Conservation (phyloP, 2,329 filamentous ascomycete genomes). For the Paecilomyces fulvus region DNA sequence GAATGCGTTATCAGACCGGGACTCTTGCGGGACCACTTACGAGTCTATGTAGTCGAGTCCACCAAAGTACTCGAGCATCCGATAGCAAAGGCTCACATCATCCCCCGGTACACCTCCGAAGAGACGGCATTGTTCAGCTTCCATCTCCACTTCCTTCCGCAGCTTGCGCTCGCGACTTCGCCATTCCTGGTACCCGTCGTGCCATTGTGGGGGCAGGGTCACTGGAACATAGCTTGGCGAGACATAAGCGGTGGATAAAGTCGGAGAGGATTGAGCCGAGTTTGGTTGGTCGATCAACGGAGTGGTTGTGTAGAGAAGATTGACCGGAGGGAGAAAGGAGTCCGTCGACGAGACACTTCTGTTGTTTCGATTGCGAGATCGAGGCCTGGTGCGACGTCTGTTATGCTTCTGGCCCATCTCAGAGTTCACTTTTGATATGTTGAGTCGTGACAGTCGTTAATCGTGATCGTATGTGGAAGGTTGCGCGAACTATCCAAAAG, state of each 20-base stretch:
- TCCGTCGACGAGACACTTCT: constrained; percentile 1
- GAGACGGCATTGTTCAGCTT: constrained; percentile 36
- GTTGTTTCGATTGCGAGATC: constrained; percentile 26
- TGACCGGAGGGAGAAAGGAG: constrained; percentile 12
- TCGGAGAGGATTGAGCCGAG: constrained; percentile 7
- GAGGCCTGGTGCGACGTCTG: constrained; percentile 36
- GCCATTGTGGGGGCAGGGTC: constrained; percentile 32
- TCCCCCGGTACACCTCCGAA: constrained; percentile 39
- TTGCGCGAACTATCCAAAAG: not conserved
- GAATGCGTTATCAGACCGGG: not conserved
- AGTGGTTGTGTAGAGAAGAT: constrained; percentile 12
- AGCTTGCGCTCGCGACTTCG: constrained; percentile 26
- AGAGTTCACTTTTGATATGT: not conserved
- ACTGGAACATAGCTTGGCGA: constrained; percentile 16
- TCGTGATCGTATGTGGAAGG: not conserved
- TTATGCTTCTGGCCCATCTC: constrained; percentile 42
- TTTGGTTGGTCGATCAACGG: constrained; percentile 9
- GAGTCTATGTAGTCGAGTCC: constrained; percentile 41
- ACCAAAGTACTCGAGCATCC: constrained; percentile 43
- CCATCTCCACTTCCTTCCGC: constrained; percentile 21
- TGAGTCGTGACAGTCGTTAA: not conserved
- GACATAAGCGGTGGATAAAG: constrained; percentile 14
- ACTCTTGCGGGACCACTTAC: constrained; percentile 17
- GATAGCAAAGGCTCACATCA: constrained; percentile 37
- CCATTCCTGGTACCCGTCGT: constrained; percentile 33